These are phyloP conservation scores for Phytophthora multivora DNA, from an alignment of 352 stramenopile species.

Conservation along the genomic window DNA sequence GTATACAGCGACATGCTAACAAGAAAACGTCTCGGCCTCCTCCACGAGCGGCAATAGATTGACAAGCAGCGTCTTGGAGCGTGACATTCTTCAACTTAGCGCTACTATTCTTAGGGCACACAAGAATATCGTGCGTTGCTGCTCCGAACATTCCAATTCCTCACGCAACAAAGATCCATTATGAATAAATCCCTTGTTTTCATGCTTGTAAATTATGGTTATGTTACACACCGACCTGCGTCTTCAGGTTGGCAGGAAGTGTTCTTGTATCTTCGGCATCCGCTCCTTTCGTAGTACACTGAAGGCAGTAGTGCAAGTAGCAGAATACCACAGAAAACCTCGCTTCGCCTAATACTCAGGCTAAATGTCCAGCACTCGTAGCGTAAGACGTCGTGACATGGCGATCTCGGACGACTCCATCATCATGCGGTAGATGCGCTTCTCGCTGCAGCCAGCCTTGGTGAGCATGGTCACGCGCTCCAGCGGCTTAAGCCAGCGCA, in stretches of 20 bases:
- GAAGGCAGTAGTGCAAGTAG: no score
- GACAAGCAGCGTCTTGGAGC: neutral
- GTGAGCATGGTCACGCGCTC: constrained; percentile 68
- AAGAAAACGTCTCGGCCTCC: neutral
- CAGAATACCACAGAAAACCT: no score
- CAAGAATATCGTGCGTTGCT: neutral
- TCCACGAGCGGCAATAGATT: no score
- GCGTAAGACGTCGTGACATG: constrained; percentile 61
- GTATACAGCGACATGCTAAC: constrained; percentile 74
- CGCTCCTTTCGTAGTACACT: no score
- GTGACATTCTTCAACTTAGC: no score
- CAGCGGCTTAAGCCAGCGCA: constrained; percentile 68
- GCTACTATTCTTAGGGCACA: neutral
- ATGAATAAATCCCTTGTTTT: constrained; percentile 1
- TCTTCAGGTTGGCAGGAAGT: neutral
- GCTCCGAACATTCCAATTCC: neutral
- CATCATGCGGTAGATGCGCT: constrained; percentile 70
- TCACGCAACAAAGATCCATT: neutral
- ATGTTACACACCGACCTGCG: constrained; percentile 9
- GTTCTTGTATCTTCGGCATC: neutral
- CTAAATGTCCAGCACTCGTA: constrained; percentile 44
- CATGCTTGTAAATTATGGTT: constrained; percentile 25
- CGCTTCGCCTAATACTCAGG: neutral
- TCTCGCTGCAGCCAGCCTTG: constrained; percentile 68
- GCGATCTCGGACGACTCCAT: constrained; percentile 71